phyloP scores from a whole-genome alignment of 495 filamentous ascomycete genomes.

The Tuber indicum region DNA sequence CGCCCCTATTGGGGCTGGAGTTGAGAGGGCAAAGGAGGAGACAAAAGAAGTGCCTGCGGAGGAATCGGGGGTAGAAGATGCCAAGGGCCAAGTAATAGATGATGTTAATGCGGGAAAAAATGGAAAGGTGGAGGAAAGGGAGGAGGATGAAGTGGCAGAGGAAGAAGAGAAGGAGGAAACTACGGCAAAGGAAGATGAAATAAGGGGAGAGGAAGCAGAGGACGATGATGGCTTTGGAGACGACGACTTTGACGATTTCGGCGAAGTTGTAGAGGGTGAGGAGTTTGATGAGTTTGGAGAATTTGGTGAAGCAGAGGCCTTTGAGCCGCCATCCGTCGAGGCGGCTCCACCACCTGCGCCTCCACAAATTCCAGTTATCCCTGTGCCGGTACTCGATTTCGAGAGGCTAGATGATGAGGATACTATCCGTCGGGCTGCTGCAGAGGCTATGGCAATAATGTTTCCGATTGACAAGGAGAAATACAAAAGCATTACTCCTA shows the following conservation, averaged over 20 bases:
- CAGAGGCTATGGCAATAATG: conserved; percentile 53
- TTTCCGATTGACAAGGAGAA: conserved; percentile 53
- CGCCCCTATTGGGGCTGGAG: not conserved
- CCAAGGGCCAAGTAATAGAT: conserved; percentile 3
- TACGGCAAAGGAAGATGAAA: conserved; percentile 20
- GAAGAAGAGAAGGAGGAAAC: conserved; percentile 3
- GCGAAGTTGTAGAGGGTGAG: conserved; percentile 52
- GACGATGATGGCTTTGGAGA: conserved; percentile 63
- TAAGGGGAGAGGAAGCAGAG: conserved; percentile 48
- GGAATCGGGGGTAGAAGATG: conserved; percentile 15
- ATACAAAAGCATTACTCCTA: conserved; percentile 48
- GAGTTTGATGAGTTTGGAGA: conserved; percentile 98
- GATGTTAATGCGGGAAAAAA: conserved; percentile 43
- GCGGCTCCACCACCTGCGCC: conserved; percentile 45
- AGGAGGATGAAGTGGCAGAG: not conserved
- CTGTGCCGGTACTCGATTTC: conserved; percentile 58
- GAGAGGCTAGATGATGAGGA: conserved; percentile 51
- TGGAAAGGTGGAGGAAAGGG: conserved; percentile 30
- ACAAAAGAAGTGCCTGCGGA: not conserved
- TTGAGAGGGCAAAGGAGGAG: not conserved
- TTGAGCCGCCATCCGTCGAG: conserved; percentile 33
- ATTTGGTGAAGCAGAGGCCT: conserved; percentile 62
- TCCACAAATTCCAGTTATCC: conserved; percentile 39
- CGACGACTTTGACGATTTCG: conserved; percentile 54
- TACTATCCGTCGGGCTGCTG: conserved; percentile 50